Percentiles rank a stretch among this genome's conserved stretches.
phyloP scores from a whole-genome alignment of 768 basidiomycete species.

The Baorangia bicolor region DNA sequence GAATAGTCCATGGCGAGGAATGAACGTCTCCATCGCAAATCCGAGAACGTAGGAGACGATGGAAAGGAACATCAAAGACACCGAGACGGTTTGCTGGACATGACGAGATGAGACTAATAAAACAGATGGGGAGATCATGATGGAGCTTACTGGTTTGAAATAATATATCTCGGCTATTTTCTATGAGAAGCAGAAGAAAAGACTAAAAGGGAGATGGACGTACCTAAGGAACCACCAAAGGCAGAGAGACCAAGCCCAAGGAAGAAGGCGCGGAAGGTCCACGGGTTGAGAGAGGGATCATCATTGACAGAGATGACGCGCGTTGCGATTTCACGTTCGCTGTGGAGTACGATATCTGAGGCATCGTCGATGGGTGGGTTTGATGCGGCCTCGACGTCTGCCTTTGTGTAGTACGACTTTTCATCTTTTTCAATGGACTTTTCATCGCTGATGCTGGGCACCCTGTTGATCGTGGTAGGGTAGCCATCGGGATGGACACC shows the following conservation, averaged over 20 bases:
- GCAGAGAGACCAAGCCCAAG: conserved; percentile 54
- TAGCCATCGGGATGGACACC: background rate
- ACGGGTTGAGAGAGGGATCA: conserved; percentile 27
- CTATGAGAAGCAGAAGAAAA: background rate
- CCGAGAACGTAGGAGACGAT: conserved; percentile 53
- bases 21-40: conserved; percentile 42
- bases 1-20: conserved; percentile 45
- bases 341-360: conserved; percentile 30
- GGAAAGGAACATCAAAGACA: conserved; percentile 55
- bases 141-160: conserved; percentile 48
- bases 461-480: background rate
- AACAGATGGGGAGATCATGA: background rate
- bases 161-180: conserved; percentile 55
- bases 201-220: background rate
- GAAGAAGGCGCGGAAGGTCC: conserved; percentile 46
- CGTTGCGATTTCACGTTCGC: conserved; percentile 48
- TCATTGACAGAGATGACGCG: conserved; percentile 43
- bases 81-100: conserved; percentile 47
- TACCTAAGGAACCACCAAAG: conserved; percentile 51
- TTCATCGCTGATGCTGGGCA: conserved; percentile 6
- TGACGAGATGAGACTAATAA: background rate
- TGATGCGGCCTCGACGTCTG: conserved; percentile 33
- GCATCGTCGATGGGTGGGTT: conserved; percentile 2
- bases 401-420: conserved; percentile 22
- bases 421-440: conserved; percentile 8